Percentiles rank a stretch among this genome's conserved stretches.
These are phyloP conservation scores for Russula ochroleuca DNA, from an alignment of 768 basidiomycete species.

Conservation along the genomic window DNA sequence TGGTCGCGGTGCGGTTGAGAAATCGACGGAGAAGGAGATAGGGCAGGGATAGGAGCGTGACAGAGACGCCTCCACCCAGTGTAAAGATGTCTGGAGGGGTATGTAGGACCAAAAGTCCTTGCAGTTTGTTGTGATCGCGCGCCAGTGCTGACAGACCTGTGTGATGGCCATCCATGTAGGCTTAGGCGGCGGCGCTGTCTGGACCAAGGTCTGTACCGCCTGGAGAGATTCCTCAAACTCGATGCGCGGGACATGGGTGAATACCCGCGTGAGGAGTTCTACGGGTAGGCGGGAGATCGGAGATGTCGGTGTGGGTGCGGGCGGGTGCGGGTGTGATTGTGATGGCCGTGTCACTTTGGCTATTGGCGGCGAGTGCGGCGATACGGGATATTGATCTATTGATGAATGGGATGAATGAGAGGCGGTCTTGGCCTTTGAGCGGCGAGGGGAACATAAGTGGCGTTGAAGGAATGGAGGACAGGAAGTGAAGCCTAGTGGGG, in stretches of 20 bases:
- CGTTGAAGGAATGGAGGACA: neutral
- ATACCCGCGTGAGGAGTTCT: slow-evolving; percentile 15
- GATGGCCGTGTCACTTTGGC: neutral
- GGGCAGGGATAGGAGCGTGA: slow-evolving; percentile 8
- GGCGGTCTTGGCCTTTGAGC: neutral
- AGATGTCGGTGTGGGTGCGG: neutral
- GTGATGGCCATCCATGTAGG: slow-evolving; percentile 9
- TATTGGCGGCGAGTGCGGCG: neutral
- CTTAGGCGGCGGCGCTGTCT: no score
- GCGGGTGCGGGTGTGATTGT: neutral
- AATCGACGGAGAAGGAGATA: slow-evolving; percentile 7
- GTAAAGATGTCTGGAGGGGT: neutral
- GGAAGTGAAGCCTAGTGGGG: neutral
- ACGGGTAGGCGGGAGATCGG: slow-evolving; percentile 10
- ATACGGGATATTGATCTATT: neutral
- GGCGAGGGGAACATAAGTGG: neutral
- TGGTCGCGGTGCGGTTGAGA: neutral
- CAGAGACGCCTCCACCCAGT: slow-evolving; percentile 6
- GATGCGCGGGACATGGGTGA: slow-evolving; percentile 15
- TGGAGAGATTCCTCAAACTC: slow-evolving; percentile 14
- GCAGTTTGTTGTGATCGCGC: neutral
- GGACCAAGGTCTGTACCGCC: no score
- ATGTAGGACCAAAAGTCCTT: slow-evolving; percentile 17
- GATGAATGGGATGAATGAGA: neutral
- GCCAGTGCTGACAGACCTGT: slow-evolving; percentile 12